Evolutionary conservation across 352 stramenopile species (phyloP), one percentile per base, ranked within the genome.

Genomic region (Globisporangium canariense): DNA sequence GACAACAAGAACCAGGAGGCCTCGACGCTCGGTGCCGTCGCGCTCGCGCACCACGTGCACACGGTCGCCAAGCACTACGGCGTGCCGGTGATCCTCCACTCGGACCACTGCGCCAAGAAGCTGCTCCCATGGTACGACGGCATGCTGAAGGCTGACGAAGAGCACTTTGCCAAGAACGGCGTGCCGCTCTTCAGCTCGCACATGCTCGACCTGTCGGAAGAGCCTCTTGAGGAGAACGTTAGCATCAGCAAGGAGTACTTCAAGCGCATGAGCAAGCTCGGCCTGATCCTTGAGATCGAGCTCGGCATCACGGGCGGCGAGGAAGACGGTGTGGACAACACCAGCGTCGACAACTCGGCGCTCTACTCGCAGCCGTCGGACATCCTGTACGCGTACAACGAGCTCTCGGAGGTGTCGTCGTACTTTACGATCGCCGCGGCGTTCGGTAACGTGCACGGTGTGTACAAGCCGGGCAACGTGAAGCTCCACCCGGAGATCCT

Each of bases 401-500:
- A 98, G 74, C 94, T 98, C 41, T 89, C 80, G 51, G 64, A 97
- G 64, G 83, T 99, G 55, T 86, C 84, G 76, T 68, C 90, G 64
- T 88, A 93, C 73, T 99, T 99, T 79, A 98, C 94, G 55, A 98
- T 98, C 74, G 96, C 97, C 62, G 94, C 95, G 52, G 95, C 95
- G 45, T 98, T 98, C 80, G 94, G 94, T 75, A 98, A 98, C 76
- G 95, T 99, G 40, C 96, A 99, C 83, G 97, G 97, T 74, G 97
- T 99, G 68, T 99, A 99, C 88, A 98, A 98, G 73, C 96, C 97
- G 51, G 97, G 97, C 74, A 99, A 99, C 79, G 97, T 99, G 63
- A 97, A 98, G 71, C 96, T 99, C 62, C 93, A 99, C 79, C 97
- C 97, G 32, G 88, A 97, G 70, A 98, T 99, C 75, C 86, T 99